A percentile compares a stretch with the other conserved stretches of the same genome.
These are phyloP conservation scores for Ascochyta fabae DNA, from an alignment of 2,329 filamentous ascomycete species.

Conservation along the genomic window DNA sequence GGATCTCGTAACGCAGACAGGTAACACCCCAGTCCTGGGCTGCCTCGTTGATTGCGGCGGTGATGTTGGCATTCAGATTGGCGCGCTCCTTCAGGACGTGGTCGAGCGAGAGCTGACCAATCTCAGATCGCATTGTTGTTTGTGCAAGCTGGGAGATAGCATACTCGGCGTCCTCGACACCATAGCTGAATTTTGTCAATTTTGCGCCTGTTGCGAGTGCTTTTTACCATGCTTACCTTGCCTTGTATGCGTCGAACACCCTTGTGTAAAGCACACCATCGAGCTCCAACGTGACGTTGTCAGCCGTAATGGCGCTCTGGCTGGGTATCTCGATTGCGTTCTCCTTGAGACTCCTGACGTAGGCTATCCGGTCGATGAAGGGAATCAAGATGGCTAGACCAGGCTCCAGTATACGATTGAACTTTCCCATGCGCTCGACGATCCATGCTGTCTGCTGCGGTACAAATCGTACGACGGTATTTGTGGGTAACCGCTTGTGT, in stretches of 20 bases:
- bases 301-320: conserved; percentile 96
- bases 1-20: conserved; percentile 95
- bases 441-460: conserved; percentile 99
- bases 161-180: conserved; percentile 98
- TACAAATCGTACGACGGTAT: conserved; percentile 94
- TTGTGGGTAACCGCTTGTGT: conserved; percentile 75
- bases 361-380: conserved; percentile 93
- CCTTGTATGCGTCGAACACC: conserved; percentile 98
- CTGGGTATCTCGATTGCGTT: conserved; percentile 94
- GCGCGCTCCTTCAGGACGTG: conserved; percentile 97
- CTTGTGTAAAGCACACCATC: conserved; percentile 95
- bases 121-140: conserved; percentile 98
- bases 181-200: conserved; percentile 69
- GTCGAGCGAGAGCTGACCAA: conserved; percentile 93
- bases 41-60: conserved; percentile 97
- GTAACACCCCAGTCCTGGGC: conserved; percentile 96
- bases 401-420: conserved; percentile 89
- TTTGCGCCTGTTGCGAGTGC: neutral
- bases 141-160: conserved; percentile 97
- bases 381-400: conserved; percentile 88
- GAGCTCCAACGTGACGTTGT: conserved; percentile 96
- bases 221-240: conserved; percentile 65
- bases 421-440: conserved; percentile 99
- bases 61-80: conserved; percentile 96
- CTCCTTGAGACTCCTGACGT: conserved; percentile 98